Evolutionary conservation across 2,329 filamentous ascomycete genomes (phyloP).

Genomic region (Trichophyton rubrum): DNA sequence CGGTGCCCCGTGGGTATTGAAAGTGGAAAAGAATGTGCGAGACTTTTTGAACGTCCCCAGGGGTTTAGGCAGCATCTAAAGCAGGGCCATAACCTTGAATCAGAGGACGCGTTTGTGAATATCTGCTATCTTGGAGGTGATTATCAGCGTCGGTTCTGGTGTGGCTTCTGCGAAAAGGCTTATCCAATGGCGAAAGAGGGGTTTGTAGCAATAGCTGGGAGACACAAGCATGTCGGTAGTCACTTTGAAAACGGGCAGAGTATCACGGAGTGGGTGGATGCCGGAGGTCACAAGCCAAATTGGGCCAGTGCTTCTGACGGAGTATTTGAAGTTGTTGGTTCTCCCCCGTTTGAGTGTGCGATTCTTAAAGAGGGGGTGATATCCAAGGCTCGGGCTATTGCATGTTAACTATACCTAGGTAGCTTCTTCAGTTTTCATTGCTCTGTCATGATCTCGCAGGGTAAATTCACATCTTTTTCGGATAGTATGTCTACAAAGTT

Average conservation of each 20-base stretch:
- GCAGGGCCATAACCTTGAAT: no score
- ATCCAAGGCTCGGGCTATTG: not conserved
- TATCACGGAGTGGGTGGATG: not conserved
- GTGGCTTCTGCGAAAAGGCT: not conserved
- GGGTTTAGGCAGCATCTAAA: no score
- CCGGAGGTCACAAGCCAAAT: not conserved
- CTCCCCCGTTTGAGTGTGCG: not conserved
- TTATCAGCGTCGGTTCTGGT: not conserved
- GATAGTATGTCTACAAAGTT: no score
- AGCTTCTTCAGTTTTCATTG: not conserved
- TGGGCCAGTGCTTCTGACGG: not conserved
- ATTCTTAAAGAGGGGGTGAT: not conserved
- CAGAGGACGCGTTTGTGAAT: no score
- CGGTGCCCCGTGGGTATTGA: no score
- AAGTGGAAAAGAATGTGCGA: no score
- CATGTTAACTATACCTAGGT: not conserved
- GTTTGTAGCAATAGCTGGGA: not conserved
- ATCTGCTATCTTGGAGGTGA: not conserved
- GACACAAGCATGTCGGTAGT: not conserved
- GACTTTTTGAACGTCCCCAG: no score
- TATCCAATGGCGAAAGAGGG: not conserved
- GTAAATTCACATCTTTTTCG: not conserved
- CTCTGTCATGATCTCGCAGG: not conserved
- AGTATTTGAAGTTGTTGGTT: not conserved
- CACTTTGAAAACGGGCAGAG: not conserved